These are phyloP conservation scores for Obba rivulosa DNA, from an alignment of 768 basidiomycete species.

Conservation along the genomic window DNA sequence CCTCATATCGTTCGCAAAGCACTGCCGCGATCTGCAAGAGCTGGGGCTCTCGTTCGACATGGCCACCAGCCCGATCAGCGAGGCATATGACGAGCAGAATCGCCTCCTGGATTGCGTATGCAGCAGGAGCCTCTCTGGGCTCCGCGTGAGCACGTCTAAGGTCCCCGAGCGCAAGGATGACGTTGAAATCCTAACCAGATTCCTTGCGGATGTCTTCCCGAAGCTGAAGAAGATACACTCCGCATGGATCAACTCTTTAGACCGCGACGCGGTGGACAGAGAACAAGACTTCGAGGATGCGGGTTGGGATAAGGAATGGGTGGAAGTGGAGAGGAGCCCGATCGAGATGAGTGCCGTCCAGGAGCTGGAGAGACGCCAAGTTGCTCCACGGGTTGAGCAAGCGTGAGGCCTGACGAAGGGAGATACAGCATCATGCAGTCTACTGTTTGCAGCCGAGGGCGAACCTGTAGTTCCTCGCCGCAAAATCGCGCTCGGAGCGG, in stretches of 20 bases:
- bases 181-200: slow-evolving; percentile 2
- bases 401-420: too few species aligned
- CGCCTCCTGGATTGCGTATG: slow-evolving; percentile 3
- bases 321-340: too few species aligned
- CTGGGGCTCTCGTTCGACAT: slow-evolving; percentile 8
- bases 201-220: slow-evolving; percentile 11
- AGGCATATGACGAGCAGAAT: background rate
- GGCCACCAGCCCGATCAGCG: slow-evolving; percentile 5
- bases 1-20: slow-evolving; percentile 8
- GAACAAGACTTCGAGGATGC: too few species aligned
- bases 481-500: too few species aligned
- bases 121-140: background rate
- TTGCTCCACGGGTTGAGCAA: too few species aligned
- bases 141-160: slow-evolving; percentile 1
- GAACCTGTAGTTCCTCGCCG: too few species aligned
- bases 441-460: too few species aligned
- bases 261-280: background rate
- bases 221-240: background rate
- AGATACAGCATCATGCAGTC: too few species aligned
- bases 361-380: too few species aligned
- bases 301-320: too few species aligned
- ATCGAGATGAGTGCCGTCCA: too few species aligned
- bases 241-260: too few species aligned
- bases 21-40: slow-evolving; percentile 1
- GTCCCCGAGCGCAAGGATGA: background rate